phyloP scores from a whole-genome alignment of 805 yeast species.

The Ogataea pignaliae region DNA sequence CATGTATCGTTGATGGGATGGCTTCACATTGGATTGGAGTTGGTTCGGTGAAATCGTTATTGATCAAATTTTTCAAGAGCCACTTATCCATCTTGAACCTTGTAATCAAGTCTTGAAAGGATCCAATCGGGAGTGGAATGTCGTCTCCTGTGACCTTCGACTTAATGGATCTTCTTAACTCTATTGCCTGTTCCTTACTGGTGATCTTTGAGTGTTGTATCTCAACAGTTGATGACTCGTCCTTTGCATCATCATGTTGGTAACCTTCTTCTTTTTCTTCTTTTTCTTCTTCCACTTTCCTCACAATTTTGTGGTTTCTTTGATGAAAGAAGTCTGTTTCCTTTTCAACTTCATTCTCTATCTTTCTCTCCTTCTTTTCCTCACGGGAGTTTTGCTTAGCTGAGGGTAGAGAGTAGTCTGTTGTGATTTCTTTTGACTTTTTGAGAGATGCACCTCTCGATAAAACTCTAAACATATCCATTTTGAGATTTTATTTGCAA shows the following conservation, averaged over 20 bases:
- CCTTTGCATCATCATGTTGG: constrained; percentile 19
- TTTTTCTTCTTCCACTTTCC: constrained; percentile 22
- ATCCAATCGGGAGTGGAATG: constrained; percentile 85
- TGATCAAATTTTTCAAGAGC: constrained; percentile 58
- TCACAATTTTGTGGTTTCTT: constrained; percentile 32
- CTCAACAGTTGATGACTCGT: background rate
- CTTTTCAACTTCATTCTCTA: constrained; percentile 50
- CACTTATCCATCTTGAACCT: constrained; percentile 62
- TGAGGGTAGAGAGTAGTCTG: constrained; percentile 37
- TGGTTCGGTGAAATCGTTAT: constrained; percentile 74
- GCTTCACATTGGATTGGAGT: constrained; percentile 92
- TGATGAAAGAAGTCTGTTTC: constrained; percentile 84
- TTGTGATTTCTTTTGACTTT: constrained; percentile 43
- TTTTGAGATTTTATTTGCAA: constrained; percentile 20
- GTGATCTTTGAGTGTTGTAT: constrained; percentile 33
- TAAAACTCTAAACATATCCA: constrained; percentile 88
- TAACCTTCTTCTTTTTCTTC: constrained; percentile 26
- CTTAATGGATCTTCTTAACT: constrained; percentile 53
- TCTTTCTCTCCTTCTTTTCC: constrained; percentile 34
- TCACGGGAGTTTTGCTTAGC: constrained; percentile 17
- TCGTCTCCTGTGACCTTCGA: constrained; percentile 81
- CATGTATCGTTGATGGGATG: constrained; percentile 66
- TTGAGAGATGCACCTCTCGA: constrained; percentile 81
- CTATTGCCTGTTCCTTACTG: constrained; percentile 53
- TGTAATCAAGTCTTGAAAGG: constrained; percentile 73